phyloP scores from a whole-genome alignment of 495 filamentous ascomycete genomes.

The Clohesyomyces aquaticus region DNA sequence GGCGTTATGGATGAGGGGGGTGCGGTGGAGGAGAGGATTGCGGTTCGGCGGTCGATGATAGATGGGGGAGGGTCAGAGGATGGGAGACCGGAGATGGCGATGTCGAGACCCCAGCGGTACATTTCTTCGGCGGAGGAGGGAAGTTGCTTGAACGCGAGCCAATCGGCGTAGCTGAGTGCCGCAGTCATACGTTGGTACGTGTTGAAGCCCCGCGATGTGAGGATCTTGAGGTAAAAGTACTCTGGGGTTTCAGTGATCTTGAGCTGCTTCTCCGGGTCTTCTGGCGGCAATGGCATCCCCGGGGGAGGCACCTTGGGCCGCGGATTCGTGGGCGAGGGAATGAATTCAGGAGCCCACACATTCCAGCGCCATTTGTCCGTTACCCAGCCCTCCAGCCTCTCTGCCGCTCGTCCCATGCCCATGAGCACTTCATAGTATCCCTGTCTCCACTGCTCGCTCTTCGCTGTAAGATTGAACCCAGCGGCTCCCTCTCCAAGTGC shows the following conservation, averaged over 20 bases:
- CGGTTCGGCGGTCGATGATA: slow-evolving; percentile 64
- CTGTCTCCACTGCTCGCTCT: slow-evolving; percentile 77
- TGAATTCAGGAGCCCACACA: slow-evolving; percentile 67
- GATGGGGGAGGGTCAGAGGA: slow-evolving; percentile 45
- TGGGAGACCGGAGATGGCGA: slow-evolving; percentile 59
- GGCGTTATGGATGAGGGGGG: slow-evolving; percentile 55
- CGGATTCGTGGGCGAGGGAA: slow-evolving; percentile 82
- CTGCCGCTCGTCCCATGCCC: slow-evolving; percentile 72
- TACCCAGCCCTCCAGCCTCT: slow-evolving; percentile 78
- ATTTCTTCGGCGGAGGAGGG: slow-evolving; percentile 64
- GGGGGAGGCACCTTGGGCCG: slow-evolving; percentile 71
- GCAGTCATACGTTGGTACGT: slow-evolving; percentile 75
- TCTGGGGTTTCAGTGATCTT: slow-evolving; percentile 67
- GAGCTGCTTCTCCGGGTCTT: slow-evolving; percentile 73
- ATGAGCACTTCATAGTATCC: slow-evolving; percentile 83
- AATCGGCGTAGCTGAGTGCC: slow-evolving; percentile 78
- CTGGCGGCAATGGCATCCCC: slow-evolving; percentile 55
- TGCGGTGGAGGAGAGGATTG: slow-evolving; percentile 57
- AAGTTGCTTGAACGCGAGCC: slow-evolving; percentile 75
- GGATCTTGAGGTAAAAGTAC: slow-evolving; percentile 73
- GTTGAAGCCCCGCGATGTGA: slow-evolving; percentile 76
- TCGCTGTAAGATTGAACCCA: slow-evolving; percentile 71
- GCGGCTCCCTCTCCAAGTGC: slow-evolving; percentile 60
- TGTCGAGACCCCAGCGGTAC: slow-evolving; percentile 72
- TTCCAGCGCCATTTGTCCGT: slow-evolving; percentile 60